These are phyloP conservation scores for Corymbia calophylla DNA, from an alignment of 441 rosid genomes.

Conservation along the genomic window DNA sequence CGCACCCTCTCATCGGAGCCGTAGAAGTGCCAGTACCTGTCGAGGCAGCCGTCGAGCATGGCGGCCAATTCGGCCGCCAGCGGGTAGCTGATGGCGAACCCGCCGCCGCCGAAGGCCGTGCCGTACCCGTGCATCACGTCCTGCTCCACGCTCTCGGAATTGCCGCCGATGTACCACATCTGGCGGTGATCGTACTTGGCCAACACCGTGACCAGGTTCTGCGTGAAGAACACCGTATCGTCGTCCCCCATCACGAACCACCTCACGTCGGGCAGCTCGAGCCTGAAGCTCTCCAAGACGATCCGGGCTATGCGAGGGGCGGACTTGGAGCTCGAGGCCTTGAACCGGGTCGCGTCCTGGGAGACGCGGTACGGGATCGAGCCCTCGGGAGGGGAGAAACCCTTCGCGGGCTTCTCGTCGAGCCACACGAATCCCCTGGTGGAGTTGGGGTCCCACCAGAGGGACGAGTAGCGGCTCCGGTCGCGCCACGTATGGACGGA, in stretches of 20 bases:
- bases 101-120: conserved; percentile 94
- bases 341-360: conserved; percentile 46
- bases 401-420: conserved; percentile 16
- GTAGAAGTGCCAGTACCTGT: conserved; percentile 55
- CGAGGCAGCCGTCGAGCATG: conserved; percentile 61
- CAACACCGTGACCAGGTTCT: conserved; percentile 53
- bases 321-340: conserved; percentile 45
- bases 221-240: conserved; percentile 59
- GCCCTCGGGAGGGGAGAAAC: neutral
- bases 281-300: conserved; percentile 45
- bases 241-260: conserved; percentile 98
- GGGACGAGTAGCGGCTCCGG: conserved; percentile 41
- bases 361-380: conserved; percentile 35
- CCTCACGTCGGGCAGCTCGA: conserved; percentile 35
- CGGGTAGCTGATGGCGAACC: conserved; percentile 65
- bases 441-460: conserved; percentile 48
- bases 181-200: conserved; percentile 51
- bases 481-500: conserved; percentile 54
- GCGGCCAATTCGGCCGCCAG: conserved; percentile 45
- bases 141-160: conserved; percentile 81
- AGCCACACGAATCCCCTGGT: conserved; percentile 73
- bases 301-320: conserved; percentile 74
- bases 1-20: conserved; percentile 87
- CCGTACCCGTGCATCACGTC: conserved; percentile 53
- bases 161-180: conserved; percentile 80